Percentiles rank a stretch among this genome's conserved stretches.
Conservation (phyloP, 176 grass and related monocot genomes). For the Saccharum officinarum region DNA sequence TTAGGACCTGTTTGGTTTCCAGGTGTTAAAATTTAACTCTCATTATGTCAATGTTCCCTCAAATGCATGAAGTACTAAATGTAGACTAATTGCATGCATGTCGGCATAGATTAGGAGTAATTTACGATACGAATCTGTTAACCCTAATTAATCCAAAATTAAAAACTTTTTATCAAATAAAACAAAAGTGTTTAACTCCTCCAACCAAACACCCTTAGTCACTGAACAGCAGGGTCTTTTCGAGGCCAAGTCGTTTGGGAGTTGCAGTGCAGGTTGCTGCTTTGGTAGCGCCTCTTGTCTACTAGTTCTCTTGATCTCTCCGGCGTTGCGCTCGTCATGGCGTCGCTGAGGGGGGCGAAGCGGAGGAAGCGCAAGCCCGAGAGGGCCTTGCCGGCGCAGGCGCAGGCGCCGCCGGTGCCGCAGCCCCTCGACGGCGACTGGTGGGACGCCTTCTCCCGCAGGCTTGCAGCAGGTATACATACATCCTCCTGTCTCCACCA, state of each 20-base stretch:
- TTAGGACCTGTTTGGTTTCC: too few relatives aligned
- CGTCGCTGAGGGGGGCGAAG: constrained; percentile 61
- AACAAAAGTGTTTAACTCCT: too few relatives aligned
- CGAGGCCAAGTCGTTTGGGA: neutral
- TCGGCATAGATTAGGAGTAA: too few relatives aligned
- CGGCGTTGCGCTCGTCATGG: constrained; percentile 47
- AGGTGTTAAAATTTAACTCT: too few relatives aligned
- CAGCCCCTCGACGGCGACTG: constrained; percentile 51
- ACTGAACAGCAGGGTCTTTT: constrained; percentile 26
- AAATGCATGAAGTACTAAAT: too few relatives aligned
- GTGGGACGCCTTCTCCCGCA: constrained; percentile 71
- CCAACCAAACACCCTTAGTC: too few relatives aligned
- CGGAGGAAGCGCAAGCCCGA: constrained; percentile 53
- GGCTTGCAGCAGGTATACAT: constrained; percentile 65
- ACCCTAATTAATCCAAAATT: too few relatives aligned
- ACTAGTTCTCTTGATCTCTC: constrained; percentile 33
- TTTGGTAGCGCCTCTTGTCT: neutral
- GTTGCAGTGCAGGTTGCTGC: constrained; percentile 13
- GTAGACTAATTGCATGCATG: too few relatives aligned
- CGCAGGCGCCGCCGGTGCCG: constrained; percentile 39
- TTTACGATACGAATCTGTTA: too few relatives aligned
- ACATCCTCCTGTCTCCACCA: constrained; percentile 10
- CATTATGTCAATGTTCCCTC: too few relatives aligned
- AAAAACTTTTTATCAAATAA: too few relatives aligned
- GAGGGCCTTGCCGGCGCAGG: constrained; percentile 23